phyloP scores from a whole-genome alignment of 2,329 filamentous ascomycete species.

The Fusarium sp. region DNA sequence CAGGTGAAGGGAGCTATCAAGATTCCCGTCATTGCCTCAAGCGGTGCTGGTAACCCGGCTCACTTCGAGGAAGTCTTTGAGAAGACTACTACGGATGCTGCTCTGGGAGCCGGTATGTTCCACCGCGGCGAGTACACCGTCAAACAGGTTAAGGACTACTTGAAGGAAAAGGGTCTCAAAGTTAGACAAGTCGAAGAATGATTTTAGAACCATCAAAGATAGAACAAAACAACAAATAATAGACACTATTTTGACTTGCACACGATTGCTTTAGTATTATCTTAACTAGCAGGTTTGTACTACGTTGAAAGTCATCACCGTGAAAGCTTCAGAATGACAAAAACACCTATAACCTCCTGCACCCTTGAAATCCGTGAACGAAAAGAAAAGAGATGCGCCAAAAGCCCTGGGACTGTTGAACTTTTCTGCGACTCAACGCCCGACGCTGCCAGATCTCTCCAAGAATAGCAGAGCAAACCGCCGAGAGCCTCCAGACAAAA shows the following conservation, averaged over 20 bases:
- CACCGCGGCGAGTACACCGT: slow-evolving; percentile 96
- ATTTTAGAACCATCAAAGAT: slow-evolving; percentile 17
- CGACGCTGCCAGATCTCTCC: slow-evolving; percentile 29
- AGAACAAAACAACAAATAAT: slow-evolving; percentile 15
- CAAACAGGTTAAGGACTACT: slow-evolving; percentile 87
- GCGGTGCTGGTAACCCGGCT: slow-evolving; percentile 85
- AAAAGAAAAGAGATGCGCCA: slow-evolving; percentile 27
- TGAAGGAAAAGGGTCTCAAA: slow-evolving; percentile 76
- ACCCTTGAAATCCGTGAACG: slow-evolving; percentile 18
- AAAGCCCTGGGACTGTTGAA: slow-evolving; percentile 21
- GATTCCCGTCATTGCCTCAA: slow-evolving; percentile 96
- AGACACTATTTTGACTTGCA: slow-evolving; percentile 6
- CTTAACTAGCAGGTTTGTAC: slow-evolving; percentile 21
- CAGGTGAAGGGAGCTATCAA: slow-evolving; percentile 88
- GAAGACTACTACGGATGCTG: slow-evolving; percentile 88
- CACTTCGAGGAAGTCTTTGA: slow-evolving; percentile 95
- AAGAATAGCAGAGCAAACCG: slow-evolving; percentile 28
- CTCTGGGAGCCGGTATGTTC: slow-evolving; percentile 96
- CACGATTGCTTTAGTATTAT: slow-evolving; percentile 25
- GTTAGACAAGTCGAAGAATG: slow-evolving; percentile 82
- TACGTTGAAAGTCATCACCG: slow-evolving; percentile 9
- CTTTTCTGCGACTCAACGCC: slow-evolving; percentile 39
- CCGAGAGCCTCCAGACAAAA: slow-evolving; percentile 23
- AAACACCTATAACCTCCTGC: slow-evolving; percentile 32
- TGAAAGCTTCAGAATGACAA: slow-evolving; percentile 17